Evolutionary conservation across 2,329 filamentous ascomycete species (phyloP), one percentile per base, ranked within the genome.

Genomic region (Colletotrichum caudatum): DNA sequence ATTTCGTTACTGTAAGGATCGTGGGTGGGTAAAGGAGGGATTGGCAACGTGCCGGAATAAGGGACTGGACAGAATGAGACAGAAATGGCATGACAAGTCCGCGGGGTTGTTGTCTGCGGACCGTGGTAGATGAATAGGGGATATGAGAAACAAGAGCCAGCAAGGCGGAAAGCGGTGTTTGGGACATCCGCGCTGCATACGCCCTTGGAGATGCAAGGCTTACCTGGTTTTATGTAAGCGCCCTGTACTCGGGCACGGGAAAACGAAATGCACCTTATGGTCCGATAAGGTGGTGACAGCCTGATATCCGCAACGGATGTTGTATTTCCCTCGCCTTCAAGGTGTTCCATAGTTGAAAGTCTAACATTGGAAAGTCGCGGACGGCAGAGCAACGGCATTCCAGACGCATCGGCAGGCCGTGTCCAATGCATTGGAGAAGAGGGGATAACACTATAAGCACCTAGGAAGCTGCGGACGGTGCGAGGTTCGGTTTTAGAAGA

Each of bases 41-140:
- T 56, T 39, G 33, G 66, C 59, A 72, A 72, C 67, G 70, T 72
- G 70, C 57, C 26, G 23, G 23, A 66, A 48, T n/a, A 41, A 66
- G 44, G 57, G 66, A 66, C 48, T 72, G 70, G 70, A 71, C 50
- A 44, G 61, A 26, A 50, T 61, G 46, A 5, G 29, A 60, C 33
- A 64, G 46, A 61, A 56, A 18, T 48, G 63, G 60, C 59, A 39
- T 50, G 59, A 69, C 20, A 46, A 35, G 44, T 26, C n/a, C 41
- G 37, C 29, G 41, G 33, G 54, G 12, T 9, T 56, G 53, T 16
- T 18, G 14, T 41, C 35, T 57, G 29, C 29, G 29, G 29, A 29
- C 29, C 29, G 29, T 57, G 16, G 29, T 44, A 39, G 18, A 46
- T 33, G 20, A 20, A 56, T 14, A 53, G 50, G 53, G 41, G 23